These are phyloP conservation scores for Stephania cephalantha DNA, from an alignment of 164 flowering plant species.

Conservation along the genomic window DNA sequence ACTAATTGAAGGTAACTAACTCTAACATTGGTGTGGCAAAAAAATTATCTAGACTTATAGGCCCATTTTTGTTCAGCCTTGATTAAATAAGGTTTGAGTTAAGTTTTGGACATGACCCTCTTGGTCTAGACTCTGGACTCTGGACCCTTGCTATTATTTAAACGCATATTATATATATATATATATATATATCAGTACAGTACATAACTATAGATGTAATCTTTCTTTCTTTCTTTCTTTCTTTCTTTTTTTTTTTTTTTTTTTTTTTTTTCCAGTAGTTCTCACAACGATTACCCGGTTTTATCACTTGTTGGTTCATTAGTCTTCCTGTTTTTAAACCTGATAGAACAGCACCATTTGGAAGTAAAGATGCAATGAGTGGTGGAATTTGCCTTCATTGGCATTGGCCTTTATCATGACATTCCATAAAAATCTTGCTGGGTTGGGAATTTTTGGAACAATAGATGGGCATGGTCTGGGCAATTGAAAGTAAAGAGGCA, in stretches of 20 bases:
- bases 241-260: neutral
- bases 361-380: constrained; percentile 17
- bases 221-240: neutral
- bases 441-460: constrained; percentile 18
- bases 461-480: constrained; percentile 9
- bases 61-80: no score
- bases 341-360: constrained; percentile 29
- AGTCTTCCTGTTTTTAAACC: constrained; percentile 19
- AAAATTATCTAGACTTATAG: no score
- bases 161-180: no score
- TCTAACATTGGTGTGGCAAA: no score
- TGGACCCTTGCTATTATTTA: no score
- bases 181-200: no score
- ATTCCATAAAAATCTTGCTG: constrained; percentile 28
- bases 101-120: no score
- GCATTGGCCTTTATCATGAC: constrained; percentile 24
- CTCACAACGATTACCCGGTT: constrained; percentile 24
- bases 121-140: no score
- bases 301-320: constrained; percentile 17
- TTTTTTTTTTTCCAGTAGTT: no score
- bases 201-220: no score
- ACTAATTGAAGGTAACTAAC: no score
- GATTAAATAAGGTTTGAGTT: no score
- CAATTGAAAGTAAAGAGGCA: constrained; percentile 14
- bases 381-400: constrained; percentile 8